Evolutionary conservation across 176 grass and related monocot genomes (phyloP).

Genomic region (Urochloa ruziziensis): DNA sequence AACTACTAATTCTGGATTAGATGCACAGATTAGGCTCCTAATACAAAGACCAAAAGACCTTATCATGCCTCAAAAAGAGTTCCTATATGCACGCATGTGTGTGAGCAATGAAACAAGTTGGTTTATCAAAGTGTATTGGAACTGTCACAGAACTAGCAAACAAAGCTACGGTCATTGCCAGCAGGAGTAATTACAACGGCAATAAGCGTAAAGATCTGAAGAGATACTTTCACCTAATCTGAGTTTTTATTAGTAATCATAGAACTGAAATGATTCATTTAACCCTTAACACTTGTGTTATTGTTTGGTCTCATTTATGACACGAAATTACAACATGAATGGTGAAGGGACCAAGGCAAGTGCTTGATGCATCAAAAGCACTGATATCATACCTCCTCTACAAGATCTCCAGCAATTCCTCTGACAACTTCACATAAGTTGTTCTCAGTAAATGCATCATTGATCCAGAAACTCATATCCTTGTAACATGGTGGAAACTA

Average conservation of each 20-base stretch:
- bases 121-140: background rate
- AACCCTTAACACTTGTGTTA: background rate
- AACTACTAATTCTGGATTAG: background rate
- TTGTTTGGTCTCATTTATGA: slow-evolving; percentile 16
- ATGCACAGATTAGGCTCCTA: background rate
- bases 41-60: background rate
- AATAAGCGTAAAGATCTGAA: background rate
- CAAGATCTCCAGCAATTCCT: slow-evolving; percentile 97
- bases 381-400: slow-evolving; percentile 68
- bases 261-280: background rate
- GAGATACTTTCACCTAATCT: background rate
- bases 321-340: background rate
- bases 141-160: background rate
- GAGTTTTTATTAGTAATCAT: background rate
- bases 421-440: slow-evolving; percentile 98
- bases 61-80: background rate
- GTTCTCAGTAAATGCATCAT: slow-evolving; percentile 84
- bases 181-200: background rate
- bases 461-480: slow-evolving; percentile 99
- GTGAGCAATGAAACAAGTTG: background rate
- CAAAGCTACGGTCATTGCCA: background rate
- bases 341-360: background rate
- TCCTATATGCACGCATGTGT: background rate
- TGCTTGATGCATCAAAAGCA: slow-evolving; percentile 1
- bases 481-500: slow-evolving; percentile 99